A percentile compares a stretch with the other conserved stretches of the same genome.
phyloP scores from a whole-genome alignment of 2,329 filamentous ascomycete genomes.

The Fusarium sp. region DNA sequence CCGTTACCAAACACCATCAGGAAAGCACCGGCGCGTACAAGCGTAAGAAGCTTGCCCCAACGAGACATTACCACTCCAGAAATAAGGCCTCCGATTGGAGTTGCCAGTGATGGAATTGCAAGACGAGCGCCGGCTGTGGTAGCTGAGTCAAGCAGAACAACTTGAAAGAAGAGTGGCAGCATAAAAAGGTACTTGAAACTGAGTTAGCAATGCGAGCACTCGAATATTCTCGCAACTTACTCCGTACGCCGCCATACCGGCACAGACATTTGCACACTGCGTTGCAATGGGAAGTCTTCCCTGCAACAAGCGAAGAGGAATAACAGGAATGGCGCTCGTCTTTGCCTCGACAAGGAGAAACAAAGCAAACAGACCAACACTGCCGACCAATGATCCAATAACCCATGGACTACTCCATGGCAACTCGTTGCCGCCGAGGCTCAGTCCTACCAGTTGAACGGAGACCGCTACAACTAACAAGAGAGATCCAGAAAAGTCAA shows the following conservation, averaged over 20 bases:
- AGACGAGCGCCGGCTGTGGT: constrained; percentile 74
- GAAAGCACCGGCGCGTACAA: constrained; percentile 65
- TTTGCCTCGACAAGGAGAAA: constrained; percentile 65
- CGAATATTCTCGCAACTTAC: constrained; percentile 57
- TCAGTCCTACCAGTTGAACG: constrained; percentile 67
- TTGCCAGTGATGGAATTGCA: constrained; percentile 72
- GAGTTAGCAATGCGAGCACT: constrained; percentile 13
- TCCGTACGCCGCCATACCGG: constrained; percentile 72
- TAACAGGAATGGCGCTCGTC: constrained; percentile 65
- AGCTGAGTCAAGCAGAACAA: constrained; percentile 73
- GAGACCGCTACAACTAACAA: constrained; percentile 71
- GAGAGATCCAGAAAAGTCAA: constrained; percentile 70
- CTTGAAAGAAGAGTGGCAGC: constrained; percentile 78
- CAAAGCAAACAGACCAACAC: constrained; percentile 57
- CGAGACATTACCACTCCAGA: constrained; percentile 71
- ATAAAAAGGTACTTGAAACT: constrained; percentile 72
- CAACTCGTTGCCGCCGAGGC: constrained; percentile 68
- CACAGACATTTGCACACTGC: constrained; percentile 71
- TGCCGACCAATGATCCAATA: constrained; percentile 59
- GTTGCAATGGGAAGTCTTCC: constrained; percentile 67
- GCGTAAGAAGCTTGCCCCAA: constrained; percentile 64
- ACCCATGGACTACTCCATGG: constrained; percentile 66
- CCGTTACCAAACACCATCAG: constrained; percentile 68
- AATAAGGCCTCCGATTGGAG: constrained; percentile 68
- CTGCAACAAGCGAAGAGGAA: constrained; percentile 69